Evolutionary conservation across 306 rosid genomes (phyloP).

Genomic region (Fragaria iinumae): DNA sequence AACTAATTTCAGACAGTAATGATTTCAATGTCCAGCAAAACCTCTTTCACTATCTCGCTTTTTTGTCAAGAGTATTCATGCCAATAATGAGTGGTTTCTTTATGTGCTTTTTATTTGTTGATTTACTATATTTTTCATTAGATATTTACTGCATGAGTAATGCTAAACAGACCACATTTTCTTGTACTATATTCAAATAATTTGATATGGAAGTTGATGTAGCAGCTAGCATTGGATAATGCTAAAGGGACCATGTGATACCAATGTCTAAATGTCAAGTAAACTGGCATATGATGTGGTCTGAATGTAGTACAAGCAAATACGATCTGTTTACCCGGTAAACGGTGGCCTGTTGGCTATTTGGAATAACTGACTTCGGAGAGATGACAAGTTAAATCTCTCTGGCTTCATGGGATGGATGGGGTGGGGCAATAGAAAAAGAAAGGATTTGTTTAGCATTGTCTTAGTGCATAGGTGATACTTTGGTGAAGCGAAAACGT

Average conservation of each 20-base stretch:
- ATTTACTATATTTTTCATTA: neutral
- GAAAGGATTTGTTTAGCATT: neutral
- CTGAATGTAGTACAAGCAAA: neutral
- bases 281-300: neutral
- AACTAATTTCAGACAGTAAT: neutral
- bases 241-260: neutral
- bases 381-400: neutral
- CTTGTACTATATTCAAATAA: neutral
- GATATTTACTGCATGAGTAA: neutral
- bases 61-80: neutral
- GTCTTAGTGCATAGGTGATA: neutral
- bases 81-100: neutral
- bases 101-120: neutral
- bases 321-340: neutral
- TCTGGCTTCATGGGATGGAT: neutral
- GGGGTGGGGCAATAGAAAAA: neutral
- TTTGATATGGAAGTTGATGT: neutral
- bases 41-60: neutral
- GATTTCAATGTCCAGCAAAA: neutral
- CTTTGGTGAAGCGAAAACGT: neutral
- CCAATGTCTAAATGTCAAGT: neutral
- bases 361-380: neutral
- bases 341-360: neutral
- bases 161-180: neutral
- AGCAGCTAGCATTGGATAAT: neutral